Percentiles rank a stretch among this genome's conserved stretches.
phyloP scores from a whole-genome alignment of 345 rosid species.

The Litchi chinensis region DNA sequence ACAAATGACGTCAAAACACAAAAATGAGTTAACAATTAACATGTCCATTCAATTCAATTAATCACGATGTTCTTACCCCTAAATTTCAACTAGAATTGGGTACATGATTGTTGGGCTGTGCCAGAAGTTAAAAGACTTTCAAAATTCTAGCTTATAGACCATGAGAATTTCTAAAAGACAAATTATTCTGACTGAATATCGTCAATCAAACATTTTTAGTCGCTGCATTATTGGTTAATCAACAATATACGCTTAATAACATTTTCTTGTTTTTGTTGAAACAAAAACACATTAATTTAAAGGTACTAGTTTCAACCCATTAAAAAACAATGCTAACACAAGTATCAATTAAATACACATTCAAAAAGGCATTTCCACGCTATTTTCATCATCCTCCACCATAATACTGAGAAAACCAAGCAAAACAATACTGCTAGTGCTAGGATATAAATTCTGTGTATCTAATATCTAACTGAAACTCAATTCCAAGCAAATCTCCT shows the following conservation, averaged over 20 bases:
- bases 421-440: neutral
- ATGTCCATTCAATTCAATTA: neutral
- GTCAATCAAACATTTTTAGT: neutral
- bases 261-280: neutral
- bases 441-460: neutral
- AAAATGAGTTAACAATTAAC: neutral
- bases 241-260: neutral
- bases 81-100: conserved; percentile 7
- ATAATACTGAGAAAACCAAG: neutral
- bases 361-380: neutral
- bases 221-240: neutral
- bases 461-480: neutral
- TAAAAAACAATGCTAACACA: neutral
- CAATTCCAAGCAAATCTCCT: neutral
- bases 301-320: neutral
- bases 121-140: neutral
- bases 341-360: no score
- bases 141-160: neutral
- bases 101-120: neutral
- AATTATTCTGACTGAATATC: neutral
- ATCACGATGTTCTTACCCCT: neutral
- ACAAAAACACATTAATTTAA: no score
- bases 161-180: neutral
- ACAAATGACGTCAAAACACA: neutral
- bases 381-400: neutral